Evolutionary conservation across 495 filamentous ascomycete genomes (phyloP), one percentile per base, ranked within the genome.

Genomic region (Podospora tetraspora): DNA sequence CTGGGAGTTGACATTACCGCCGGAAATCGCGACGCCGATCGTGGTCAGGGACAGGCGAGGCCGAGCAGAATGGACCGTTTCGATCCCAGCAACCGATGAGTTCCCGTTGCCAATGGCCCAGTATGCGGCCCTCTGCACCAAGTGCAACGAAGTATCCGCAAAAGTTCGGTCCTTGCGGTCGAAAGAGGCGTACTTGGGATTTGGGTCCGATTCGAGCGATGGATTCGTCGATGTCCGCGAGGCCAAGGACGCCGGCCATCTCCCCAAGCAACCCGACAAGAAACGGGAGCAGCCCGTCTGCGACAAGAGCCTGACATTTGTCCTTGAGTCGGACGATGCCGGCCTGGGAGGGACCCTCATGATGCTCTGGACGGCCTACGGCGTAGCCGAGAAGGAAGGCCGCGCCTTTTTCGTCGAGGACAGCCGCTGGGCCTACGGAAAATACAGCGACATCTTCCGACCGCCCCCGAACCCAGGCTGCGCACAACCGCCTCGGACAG

Each of bases 331-430:
- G 13, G 68, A 77, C 7, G 87, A 91, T 67, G 88, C 87, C 3
- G 90, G 90, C 13, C 75, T 94, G 4, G 91, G 91, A 9, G 87
- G 84, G 43, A 84, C 88, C 1, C 73, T 94, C 67, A 82, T 94
- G 82, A 84, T 88, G 74, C 70, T 93, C 43, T 94, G 91, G 90
- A 88, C 86, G 69, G 87, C 91, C 24, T 93, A 92, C 69, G 91
- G 90, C 12, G 77, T 93, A 43, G 90, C 91, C 6, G 79, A 87
- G 71, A 83, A 85, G 62, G 90, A 94, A 74, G 84, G 82, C 11
- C 77, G 91, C 23, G 83, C 85, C 1, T 94, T 93, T 72, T 92
- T 92, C 77, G 78, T 93, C 69, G 89, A 93, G 71, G 91, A 92
- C 73, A 85, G 87, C 7, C 81, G 87, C 67, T 94, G 91, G 91